Evolutionary conservation across 805 yeast species (phyloP), one percentile per base, ranked within the genome.

Genomic region (Myxozyma neglecta): DNA sequence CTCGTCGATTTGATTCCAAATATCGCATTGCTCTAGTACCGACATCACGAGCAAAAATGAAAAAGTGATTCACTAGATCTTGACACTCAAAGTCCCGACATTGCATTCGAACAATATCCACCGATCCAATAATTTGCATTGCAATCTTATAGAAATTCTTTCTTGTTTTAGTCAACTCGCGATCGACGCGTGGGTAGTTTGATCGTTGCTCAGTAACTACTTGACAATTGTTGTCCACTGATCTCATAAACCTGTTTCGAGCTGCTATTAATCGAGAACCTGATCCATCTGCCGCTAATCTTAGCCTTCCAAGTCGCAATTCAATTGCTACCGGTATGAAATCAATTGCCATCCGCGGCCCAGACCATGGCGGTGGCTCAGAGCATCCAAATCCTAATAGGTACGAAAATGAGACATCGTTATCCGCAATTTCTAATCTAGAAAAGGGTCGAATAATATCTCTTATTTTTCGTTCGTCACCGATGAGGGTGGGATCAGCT

Each of bases 351-450:
- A 86, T 80, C 65, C 88, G 85, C 16, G 83, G 80, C 4, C 97
- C 97, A 63, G 88, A 91, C 98, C 98, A 93, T 53, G 89, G 84
- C 74, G 92, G 81, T 0, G 97, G 96, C 69, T 89, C 89, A 1
- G 86, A 81, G 0, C 96, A 91, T 69, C 89, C 85, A 4, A 92
- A 58, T 53, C 55, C 63, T 46, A 65, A 61, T 54, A 59, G 43
- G 43, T 61, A 66, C 37, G 61, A 57, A 43, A 37, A 56, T 1
- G 48, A n/a, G 16, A 59, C 48, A 48, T 59, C 61, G 42, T 49
- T 61, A 50, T 37, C 63, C 32, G 57, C 45, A 13, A 24, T 44
- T 39, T 63, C 59, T 24, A 13, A 35, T 14, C 48, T 36, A 47
- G 58, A 50, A 54, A 49, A 59, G 13, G 56, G 60, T 37, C 59